Evolutionary conservation across 1,284 basidiomycete species (phyloP).

Genomic region (Malassezia japonica): DNA sequence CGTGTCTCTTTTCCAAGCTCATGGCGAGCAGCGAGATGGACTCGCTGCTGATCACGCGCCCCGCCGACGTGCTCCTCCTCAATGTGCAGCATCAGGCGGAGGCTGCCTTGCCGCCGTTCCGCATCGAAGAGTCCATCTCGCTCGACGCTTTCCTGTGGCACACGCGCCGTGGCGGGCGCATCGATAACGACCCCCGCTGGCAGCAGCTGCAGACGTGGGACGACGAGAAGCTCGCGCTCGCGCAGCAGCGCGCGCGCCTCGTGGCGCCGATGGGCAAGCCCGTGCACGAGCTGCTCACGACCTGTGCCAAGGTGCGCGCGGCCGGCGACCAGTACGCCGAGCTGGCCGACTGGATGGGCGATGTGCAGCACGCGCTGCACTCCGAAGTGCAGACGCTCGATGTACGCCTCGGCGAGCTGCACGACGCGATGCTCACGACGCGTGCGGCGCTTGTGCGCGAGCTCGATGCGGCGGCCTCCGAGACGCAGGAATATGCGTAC

Average conservation of each 20-base stretch:
- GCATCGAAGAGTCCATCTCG: slow-evolving; percentile 3
- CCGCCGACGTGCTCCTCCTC: slow-evolving; percentile 10
- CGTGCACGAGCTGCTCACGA: neutral
- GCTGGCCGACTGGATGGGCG: neutral
- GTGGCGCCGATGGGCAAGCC: neutral
- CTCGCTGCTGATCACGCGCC: slow-evolving; percentile 12
- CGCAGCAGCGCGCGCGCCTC: neutral
- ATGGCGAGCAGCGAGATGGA: neutral
- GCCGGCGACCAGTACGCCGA: neutral
- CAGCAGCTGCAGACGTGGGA: neutral
- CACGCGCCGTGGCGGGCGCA: neutral
- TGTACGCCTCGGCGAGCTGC: neutral
- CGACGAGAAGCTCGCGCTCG: neutral
- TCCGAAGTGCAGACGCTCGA: neutral
- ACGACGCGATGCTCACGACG: neutral
- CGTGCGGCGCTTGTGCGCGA: neutral
- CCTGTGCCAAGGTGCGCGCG: neutral
- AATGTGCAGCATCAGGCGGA: neutral
- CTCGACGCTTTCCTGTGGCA: slow-evolving; percentile 13
- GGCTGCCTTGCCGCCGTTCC: neutral
- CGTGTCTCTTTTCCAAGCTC: slow-evolving; percentile 7
- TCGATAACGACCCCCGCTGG: slow-evolving; percentile 6
- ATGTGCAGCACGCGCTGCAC: neutral
- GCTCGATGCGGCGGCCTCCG: neutral
- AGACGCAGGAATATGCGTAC: slow-evolving; percentile 1